These are phyloP conservation scores for Albifimbria verrucaria DNA, from an alignment of 2,329 filamentous ascomycete species.

Conservation along the genomic window DNA sequence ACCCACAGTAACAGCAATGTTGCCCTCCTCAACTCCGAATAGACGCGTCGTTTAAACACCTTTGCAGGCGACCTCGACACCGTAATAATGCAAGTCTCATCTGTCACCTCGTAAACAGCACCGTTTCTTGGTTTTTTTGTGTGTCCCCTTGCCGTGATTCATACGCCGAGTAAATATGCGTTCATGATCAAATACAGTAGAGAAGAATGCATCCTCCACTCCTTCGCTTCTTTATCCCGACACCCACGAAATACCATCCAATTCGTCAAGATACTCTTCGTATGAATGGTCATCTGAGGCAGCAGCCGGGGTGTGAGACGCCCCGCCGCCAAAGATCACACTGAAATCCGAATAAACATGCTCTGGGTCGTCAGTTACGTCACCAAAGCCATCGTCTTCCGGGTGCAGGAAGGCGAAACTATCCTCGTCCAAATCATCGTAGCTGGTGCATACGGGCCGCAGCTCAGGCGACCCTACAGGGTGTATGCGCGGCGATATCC, in stretches of 20 bases:
- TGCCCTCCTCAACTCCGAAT: neutral
- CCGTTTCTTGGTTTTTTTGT: neutral
- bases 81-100: neutral
- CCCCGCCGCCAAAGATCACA: constrained; percentile 42
- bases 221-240: neutral
- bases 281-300: constrained; percentile 40
- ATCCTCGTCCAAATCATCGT: constrained; percentile 39
- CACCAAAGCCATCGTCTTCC: constrained; percentile 43
- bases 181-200: neutral
- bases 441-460: constrained; percentile 15
- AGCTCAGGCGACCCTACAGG: constrained; percentile 33
- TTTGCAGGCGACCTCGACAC: neutral
- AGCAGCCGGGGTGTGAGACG: constrained; percentile 9
- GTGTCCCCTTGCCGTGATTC: neutral
- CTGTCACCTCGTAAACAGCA: neutral
- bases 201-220: neutral
- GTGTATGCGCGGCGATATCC: constrained; percentile 26
- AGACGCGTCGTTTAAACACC: neutral
- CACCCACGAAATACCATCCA: constrained; percentile 52
- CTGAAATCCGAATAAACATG: constrained; percentile 55
- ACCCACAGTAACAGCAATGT: neutral
- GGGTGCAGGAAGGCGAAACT: constrained; percentile 46
- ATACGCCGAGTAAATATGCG: neutral
- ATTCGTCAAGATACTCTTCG: constrained; percentile 53
- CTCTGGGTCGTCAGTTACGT: constrained; percentile 38